These are phyloP conservation scores for Xylariaceae sp. DNA, from an alignment of 2,329 filamentous ascomycete genomes.

Conservation along the genomic window DNA sequence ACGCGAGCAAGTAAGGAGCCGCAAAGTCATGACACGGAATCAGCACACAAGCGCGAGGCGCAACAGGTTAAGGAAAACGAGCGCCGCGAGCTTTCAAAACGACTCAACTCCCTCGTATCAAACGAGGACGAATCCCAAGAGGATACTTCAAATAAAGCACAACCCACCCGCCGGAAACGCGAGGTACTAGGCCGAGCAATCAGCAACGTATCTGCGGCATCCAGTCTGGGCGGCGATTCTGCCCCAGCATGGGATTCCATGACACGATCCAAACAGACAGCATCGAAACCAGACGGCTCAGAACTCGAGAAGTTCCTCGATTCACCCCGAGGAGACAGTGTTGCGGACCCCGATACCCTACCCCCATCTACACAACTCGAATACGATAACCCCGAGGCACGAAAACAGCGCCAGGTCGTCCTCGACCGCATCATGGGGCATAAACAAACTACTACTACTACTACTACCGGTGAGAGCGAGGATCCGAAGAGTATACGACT, in stretches of 20 bases:
- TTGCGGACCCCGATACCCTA: slow-evolving; percentile 14
- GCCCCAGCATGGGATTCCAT: slow-evolving; percentile 21
- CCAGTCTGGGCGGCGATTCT: slow-evolving; percentile 42
- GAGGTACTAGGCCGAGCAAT: slow-evolving; percentile 54
- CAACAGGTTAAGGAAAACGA: slow-evolving; percentile 19
- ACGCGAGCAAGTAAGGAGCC: slow-evolving; percentile 9
- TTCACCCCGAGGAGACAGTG: slow-evolving; percentile 10
- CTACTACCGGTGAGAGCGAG: background rate
- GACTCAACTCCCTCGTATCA: slow-evolving; percentile 26
- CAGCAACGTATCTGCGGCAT: slow-evolving; percentile 52
- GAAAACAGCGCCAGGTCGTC: slow-evolving; percentile 30
- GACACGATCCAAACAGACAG: slow-evolving; percentile 10
- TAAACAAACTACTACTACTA: background rate
- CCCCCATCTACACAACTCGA: slow-evolving; percentile 49
- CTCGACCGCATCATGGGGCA: slow-evolving; percentile 24
- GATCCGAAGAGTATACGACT: slow-evolving; percentile 11
- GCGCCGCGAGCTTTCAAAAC: slow-evolving; percentile 27
- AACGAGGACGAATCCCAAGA: slow-evolving; percentile 11
- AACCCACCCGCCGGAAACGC: slow-evolving; percentile 34
- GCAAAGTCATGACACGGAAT: slow-evolving; percentile 7
- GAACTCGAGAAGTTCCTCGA: slow-evolving; percentile 21
- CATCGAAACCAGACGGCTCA: slow-evolving; percentile 2
- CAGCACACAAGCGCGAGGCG: slow-evolving; percentile 19
- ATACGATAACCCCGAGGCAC: slow-evolving; percentile 48
- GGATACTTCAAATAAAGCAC: slow-evolving; percentile 14